Evolutionary conservation across 75 land plant genomes (phyloP), one percentile per base, ranked within the genome.

Genomic region (Cunninghamia lanceolata): DNA sequence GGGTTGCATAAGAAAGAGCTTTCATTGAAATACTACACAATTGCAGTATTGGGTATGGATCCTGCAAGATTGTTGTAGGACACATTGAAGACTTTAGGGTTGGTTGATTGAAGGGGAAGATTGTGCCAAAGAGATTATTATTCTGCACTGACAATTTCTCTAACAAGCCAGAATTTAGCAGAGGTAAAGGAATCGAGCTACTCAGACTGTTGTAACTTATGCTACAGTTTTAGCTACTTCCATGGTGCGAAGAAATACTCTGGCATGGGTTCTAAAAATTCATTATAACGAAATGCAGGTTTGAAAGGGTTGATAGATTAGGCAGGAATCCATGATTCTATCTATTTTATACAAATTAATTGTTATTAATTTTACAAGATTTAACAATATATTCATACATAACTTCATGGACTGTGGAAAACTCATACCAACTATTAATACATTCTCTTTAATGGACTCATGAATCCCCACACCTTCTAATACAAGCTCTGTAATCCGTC

Each of bases 21-120:
- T 1, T 84, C 52, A 5, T 52, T 82, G 87, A 94, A 90, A 3
- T 76, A 70, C 38, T 78, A 30, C 50, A 96, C 52, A 59, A 59
- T 25, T 59, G 28, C 1, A 17, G 93, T 92, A 4, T 85, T 89
- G 13, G 96, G 96, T 1, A 96, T 87, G 0, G 90, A 68, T 17
- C 97, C 97, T 82, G 86, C 16, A 50, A 95, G 90, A 50, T 89
- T 73, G 82, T 95, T 95, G 35, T 85, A 46, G 40, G 97, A 95
- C 38, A 96, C 93, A 56, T 92, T 94, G 90, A 96, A 94, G 83
- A 68, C 25, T 17, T 82, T 13, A 95, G 87, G 4, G 88, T 45
- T 38, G 95, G 71, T 85, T 88, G 90, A 86, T 91, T 93, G 66
- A 93, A 40, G 0, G 95, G 86, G 15, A 96, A 94, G 34, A 94